Evolutionary conservation across 495 filamentous ascomycete genomes (phyloP), one percentile per base, ranked within the genome.

Genomic region (Annulohypoxylon bovei): DNA sequence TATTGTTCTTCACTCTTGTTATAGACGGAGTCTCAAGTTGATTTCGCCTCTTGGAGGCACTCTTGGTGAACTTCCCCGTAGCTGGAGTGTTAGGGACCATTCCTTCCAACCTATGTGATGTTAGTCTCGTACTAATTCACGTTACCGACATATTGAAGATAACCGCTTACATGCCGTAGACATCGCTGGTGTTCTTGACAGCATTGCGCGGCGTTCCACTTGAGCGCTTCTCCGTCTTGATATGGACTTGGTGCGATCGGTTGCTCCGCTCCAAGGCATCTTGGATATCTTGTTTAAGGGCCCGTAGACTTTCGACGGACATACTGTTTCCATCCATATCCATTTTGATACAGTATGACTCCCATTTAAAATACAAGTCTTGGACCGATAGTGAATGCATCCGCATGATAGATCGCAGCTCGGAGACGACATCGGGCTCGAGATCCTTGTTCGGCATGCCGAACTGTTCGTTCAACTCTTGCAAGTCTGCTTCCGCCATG

Each of bases 331-430:
- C 89, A 20, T 94, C 91, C 37, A 84, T 73, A 18, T 84, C 85
- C 92, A 98, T 95, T 81, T 94, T 97, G 71, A 99, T 90, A 76
- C 89, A 91, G 83, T 97, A 98, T 0, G 93, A 93, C 74, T 99
- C 95, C 95, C 95, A 99, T 86, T 98, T 97, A 87, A 89, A 98
- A 77, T 91, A 97, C 16, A 98, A 84, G 72, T 99, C 95, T 75
- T 97, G 87, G 25, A 87, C 83, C 28, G 86, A 82, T 61, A 97
- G 85, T 18, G 86, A 85, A 78, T 97, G 92, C 16, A 98, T 81
- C 54, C 90, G 89, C 77, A 95, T 86, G 70, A 97, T 96, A 27
- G 91, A 94, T 72, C 89, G 86, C 40, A 99, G 82, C 78, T 97
- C 95, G 20, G 84, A 80, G 39, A 91, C 79, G 50, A 97, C 84